Evolutionary conservation across 2,329 filamentous ascomycete species (phyloP).

Genomic region (Aspergillus pseudoterreus): DNA sequence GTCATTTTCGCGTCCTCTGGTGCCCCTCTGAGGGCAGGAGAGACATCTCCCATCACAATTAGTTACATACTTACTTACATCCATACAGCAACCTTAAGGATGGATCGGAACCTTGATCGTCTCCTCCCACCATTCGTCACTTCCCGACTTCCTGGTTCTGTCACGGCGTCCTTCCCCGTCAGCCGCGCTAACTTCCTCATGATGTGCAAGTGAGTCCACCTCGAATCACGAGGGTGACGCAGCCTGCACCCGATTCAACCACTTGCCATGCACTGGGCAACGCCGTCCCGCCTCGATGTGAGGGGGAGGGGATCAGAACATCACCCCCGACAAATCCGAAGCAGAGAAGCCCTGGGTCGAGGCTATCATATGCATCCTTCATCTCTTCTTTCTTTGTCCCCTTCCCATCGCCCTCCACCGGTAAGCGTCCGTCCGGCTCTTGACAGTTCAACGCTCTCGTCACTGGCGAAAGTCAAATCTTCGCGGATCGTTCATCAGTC

Average conservation of each 20-base stretch:
- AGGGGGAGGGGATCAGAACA: conserved; percentile 11
- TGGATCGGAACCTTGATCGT: conserved; percentile 3
- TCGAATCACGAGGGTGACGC: conserved; percentile 20
- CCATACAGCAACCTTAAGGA: background rate
- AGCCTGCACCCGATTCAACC: conserved; percentile 10
- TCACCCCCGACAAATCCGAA: background rate
- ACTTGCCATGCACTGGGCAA: conserved; percentile 14
- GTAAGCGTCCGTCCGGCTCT: background rate
- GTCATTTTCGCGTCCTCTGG: conserved; percentile 15
- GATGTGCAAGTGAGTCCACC: conserved; percentile 8
- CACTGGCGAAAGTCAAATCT: background rate
- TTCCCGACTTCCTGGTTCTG: conserved; percentile 12
- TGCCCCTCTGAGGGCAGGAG: conserved; percentile 6
- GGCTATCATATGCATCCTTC: conserved; percentile 14
- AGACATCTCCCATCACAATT: background rate
- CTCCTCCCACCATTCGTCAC: conserved; percentile 8
- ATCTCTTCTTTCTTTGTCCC: background rate
- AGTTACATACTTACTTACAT: background rate
- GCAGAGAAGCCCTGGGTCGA: conserved; percentile 1
- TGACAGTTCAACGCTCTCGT: background rate
- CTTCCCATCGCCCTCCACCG: too few relatives aligned
- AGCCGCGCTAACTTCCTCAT: conserved; percentile 12
- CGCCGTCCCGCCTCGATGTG: conserved; percentile 11
- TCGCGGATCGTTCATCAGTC: background rate
- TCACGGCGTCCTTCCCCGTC: conserved; percentile 9